Evolutionary conservation across 176 grass and related monocot species (phyloP).

Genomic region (Triticum turgidum): DNA sequence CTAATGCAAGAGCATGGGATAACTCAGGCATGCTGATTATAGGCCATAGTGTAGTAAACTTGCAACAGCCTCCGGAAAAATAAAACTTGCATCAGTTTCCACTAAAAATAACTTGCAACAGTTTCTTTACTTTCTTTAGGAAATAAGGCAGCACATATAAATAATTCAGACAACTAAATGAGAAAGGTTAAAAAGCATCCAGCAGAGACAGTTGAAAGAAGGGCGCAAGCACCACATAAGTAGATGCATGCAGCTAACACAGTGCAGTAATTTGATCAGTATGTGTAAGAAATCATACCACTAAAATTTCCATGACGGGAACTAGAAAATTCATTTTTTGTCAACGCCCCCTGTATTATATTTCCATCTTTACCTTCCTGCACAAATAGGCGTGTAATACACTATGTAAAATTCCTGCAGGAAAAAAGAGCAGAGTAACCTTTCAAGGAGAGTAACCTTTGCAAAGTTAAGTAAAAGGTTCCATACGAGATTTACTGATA

Average conservation of each 20-base stretch:
- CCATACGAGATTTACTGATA: slow-evolving; percentile 1
- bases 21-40: neutral
- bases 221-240: slow-evolving; percentile 13
- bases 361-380: slow-evolving; percentile 79
- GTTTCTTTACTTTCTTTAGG: slow-evolving; percentile 13
- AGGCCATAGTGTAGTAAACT: neutral
- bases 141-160: slow-evolving; percentile 1
- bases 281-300: slow-evolving; percentile 43
- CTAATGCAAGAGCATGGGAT: neutral
- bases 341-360: slow-evolving; percentile 45
- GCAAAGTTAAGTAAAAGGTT: slow-evolving; percentile 29
- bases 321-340: slow-evolving; percentile 67
- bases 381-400: slow-evolving; percentile 61
- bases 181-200: neutral
- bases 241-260: slow-evolving; percentile 18
- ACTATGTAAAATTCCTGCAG: slow-evolving; percentile 64
- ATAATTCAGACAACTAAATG: slow-evolving; percentile 21
- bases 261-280: neutral
- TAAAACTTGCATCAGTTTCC: neutral
- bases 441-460: slow-evolving; percentile 55
- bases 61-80: no score
- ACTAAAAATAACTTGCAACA: neutral
- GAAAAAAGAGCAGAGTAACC: slow-evolving; percentile 52
- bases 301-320: slow-evolving; percentile 73
- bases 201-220: neutral